These are phyloP conservation scores for Boletus pseudopeckii DNA, from an alignment of 768 basidiomycete species.

Conservation along the genomic window DNA sequence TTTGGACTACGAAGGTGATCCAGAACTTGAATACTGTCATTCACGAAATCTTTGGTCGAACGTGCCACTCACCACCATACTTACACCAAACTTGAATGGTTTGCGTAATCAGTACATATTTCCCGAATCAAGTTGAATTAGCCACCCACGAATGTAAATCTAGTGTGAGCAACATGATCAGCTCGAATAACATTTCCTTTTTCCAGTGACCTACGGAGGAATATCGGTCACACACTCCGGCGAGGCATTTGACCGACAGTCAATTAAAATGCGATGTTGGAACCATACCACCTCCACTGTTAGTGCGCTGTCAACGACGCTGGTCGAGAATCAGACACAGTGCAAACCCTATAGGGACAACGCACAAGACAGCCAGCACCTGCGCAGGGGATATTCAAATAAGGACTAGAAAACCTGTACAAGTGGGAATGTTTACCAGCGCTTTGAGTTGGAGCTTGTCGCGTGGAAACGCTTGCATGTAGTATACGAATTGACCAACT, in stretches of 20 bases:
- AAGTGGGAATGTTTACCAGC: no score
- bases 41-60: neutral
- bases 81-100: neutral
- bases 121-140: neutral
- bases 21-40: conserved; percentile 11
- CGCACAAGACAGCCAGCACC: conserved; percentile 13
- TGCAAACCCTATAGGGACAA: neutral
- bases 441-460: no score
- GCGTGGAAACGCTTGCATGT: no score
- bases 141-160: conserved; percentile 2
- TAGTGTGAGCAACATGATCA: neutral
- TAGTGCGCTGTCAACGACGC: conserved; percentile 6
- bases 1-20: conserved; percentile 21
- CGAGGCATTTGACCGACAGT: conserved; percentile 4
- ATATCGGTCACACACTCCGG: neutral
- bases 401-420: no score
- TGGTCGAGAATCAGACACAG: neutral
- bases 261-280: conserved; percentile 4
- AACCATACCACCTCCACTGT: neutral
- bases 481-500: no score
- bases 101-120: neutral
- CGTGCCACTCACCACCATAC: conserved; percentile 3
- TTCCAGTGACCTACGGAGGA: conserved; percentile 3
- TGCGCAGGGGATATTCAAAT: neutral
- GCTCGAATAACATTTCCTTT: neutral